Conservation (phyloP, 371 early-diverging fungal genomes). For the Synchytrium microbalum region DNA sequence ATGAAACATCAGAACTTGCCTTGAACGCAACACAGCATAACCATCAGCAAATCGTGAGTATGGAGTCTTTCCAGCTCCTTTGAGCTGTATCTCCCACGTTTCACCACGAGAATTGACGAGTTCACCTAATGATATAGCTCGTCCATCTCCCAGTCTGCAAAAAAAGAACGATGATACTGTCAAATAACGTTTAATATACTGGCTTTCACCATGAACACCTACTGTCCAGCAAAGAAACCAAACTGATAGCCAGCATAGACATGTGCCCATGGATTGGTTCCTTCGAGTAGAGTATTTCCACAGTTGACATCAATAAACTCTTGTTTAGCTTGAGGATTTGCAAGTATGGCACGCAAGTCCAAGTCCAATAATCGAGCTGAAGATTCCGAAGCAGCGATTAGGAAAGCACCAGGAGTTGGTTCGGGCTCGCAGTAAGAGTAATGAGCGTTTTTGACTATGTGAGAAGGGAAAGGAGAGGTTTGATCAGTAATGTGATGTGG, state of each 20-base stretch:
- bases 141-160: constrained; percentile 77
- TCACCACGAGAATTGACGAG: constrained; percentile 15
- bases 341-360: constrained; percentile 23
- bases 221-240: constrained; percentile 43
- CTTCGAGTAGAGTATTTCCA: constrained; percentile 21
- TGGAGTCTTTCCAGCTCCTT: constrained; percentile 76
- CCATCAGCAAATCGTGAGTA: constrained; percentile 86
- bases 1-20: background rate
- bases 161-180: constrained; percentile 9
- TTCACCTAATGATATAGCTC: constrained; percentile 71
- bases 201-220: background rate
- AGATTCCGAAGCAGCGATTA: constrained; percentile 36
- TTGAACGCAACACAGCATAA: constrained; percentile 67
- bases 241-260: constrained; percentile 89
- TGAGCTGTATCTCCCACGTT: constrained; percentile 77
- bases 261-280: constrained; percentile 71
- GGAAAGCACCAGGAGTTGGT: constrained; percentile 20
- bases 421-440: constrained; percentile 56
- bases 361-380: constrained; percentile 36
- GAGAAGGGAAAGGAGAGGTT: constrained; percentile 22
- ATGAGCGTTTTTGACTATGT: constrained; percentile 53
- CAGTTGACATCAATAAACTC: constrained; percentile 12
- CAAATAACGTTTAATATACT: constrained; percentile 32
- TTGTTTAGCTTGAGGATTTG: background rate
- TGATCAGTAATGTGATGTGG: background rate